Evolutionary conservation across 305 asterid genomes (phyloP).

Genomic region (Stenogyne calaminthoides): DNA sequence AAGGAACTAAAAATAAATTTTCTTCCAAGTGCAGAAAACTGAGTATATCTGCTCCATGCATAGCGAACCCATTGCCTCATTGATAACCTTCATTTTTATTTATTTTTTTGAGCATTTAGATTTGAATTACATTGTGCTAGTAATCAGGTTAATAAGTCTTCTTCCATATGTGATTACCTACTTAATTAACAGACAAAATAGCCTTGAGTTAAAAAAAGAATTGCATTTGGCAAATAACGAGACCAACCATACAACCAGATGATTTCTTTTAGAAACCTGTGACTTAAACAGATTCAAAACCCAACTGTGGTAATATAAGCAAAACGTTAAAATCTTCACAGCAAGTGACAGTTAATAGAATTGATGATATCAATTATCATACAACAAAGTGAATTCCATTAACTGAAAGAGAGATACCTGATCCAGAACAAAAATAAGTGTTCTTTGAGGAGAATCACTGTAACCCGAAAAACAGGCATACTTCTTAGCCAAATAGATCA

Average conservation of each 20-base stretch:
- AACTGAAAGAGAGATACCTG: constrained; percentile 37
- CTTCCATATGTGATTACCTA: background rate
- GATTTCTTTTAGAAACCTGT: constrained; percentile 29
- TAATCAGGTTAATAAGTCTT: background rate
- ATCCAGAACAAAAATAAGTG: constrained; percentile 28
- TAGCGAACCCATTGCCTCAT: background rate
- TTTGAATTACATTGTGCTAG: constrained; percentile 2
- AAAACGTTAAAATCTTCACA: constrained; percentile 16
- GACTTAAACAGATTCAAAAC: constrained; percentile 31
- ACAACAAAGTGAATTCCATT: constrained; percentile 44
- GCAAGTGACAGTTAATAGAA: constrained; percentile 28
- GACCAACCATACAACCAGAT: constrained; percentile 2
- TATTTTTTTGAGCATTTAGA: background rate
- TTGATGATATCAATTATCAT: constrained; percentile 24
- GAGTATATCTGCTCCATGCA: background rate
- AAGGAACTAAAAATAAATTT: background rate
- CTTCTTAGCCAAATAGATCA: constrained; percentile 84
- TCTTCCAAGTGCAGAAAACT: constrained; percentile 6
- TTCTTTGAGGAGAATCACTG: constrained; percentile 28
- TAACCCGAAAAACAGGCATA: constrained; percentile 26
- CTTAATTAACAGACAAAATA: background rate
- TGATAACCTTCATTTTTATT: background rate
- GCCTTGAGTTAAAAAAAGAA: background rate
- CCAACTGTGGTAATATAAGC: constrained; percentile 15
- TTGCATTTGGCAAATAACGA: background rate